These are phyloP conservation scores for Caryocar brasiliense DNA, from an alignment of 441 rosid genomes.

Conservation along the genomic window DNA sequence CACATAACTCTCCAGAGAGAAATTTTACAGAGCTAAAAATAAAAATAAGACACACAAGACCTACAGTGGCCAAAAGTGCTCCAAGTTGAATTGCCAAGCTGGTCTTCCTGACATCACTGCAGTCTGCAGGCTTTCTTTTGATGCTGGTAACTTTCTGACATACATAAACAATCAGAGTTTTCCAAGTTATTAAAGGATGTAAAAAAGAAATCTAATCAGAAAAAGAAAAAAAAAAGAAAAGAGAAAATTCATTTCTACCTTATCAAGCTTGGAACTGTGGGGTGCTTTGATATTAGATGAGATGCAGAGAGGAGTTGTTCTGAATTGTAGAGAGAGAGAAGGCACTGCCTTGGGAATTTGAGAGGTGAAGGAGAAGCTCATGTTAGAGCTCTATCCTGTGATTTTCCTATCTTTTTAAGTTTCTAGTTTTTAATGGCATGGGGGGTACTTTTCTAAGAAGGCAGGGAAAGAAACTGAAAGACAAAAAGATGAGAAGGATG, in stretches of 20 bases:
- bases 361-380: slow-evolving; percentile 35
- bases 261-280: slow-evolving; percentile 9
- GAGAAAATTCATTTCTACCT: slow-evolving; percentile 10
- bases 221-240: not conserved
- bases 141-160: slow-evolving; percentile 24
- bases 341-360: slow-evolving; percentile 38
- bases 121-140: slow-evolving; percentile 14
- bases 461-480: not conserved
- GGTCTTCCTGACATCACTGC: slow-evolving; percentile 24
- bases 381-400: slow-evolving; percentile 14
- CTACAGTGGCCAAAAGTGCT: slow-evolving; percentile 48
- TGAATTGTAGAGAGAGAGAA: slow-evolving; percentile 19
- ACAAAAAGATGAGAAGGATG: not conserved
- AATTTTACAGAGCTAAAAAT: not conserved
- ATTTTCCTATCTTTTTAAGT: not conserved
- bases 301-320: slow-evolving; percentile 12
- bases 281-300: slow-evolving; percentile 18
- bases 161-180: not conserved
- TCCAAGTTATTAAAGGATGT: not conserved
- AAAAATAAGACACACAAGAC: not conserved
- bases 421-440: slow-evolving; percentile 17
- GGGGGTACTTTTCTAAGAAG: not conserved
- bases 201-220: not conserved
- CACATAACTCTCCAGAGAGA: not conserved
- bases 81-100: slow-evolving; percentile 47